Evolutionary conservation across 495 filamentous ascomycete genomes (phyloP), one percentile per base, ranked within the genome.

Genomic region (Tuber melanosporum): DNA sequence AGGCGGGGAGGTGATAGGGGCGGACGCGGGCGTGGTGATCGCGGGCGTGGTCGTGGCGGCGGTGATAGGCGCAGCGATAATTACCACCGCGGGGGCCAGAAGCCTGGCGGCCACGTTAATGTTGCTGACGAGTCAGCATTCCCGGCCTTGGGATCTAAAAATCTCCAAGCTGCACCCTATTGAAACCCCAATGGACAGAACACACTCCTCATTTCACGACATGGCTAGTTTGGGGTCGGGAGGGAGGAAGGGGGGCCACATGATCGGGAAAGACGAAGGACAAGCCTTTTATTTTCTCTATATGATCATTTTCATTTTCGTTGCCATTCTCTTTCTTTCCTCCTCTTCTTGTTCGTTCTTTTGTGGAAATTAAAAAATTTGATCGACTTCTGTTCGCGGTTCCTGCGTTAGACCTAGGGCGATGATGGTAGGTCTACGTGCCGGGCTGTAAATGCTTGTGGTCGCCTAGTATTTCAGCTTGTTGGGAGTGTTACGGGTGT

Each of bases 111-210:
- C 76, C 79, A 85, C 62, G 87, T 91, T 86, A 90, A 92, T 86
- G 84, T 91, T 82, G 86, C 83, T 75, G 91, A 94, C 82, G 84
- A 89, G 83, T 87, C 83, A 78, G 91, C 91, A 72, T 94, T 94
- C 88, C 92, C 92, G 49, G 91, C 87, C 86, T 85, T 94, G 74
- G 92, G 92, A 76, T 85, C 85, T 80, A 41, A 84, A 82, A 45
- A 62, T 26, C n/a, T 26, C 52, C n/a, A 14, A 26, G 26, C 52
- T 10, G n/a, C n/a, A n/a, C 12, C 57, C 57, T 66, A 10, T 66
- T 32, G 57, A 32, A n/a, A 32, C 32, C 10, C 10, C 57, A 66
- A 32, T 66, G 57, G 57, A 17, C 26, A 32, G 26, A 66, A 66
- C 15, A 10, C 57, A 32, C 57, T 26, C 49, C 49, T 17, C 12